Evolutionary conservation across 2,329 filamentous ascomycete species (phyloP).

Genomic region (Pestalotiopsis sp.): DNA sequence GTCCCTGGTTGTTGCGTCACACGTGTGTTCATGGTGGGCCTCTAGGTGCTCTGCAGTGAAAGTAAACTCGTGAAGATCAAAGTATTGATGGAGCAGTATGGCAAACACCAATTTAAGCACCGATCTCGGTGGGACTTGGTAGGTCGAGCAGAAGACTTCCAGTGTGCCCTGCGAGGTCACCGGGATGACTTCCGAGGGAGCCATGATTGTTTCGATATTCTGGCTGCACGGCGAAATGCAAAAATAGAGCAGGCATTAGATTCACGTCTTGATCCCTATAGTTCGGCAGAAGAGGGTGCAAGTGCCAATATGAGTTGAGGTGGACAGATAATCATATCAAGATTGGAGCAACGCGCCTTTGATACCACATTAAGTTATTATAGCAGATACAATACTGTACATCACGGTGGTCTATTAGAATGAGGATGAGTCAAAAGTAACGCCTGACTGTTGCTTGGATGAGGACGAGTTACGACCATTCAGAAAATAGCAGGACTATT

Average conservation of each 20-base stretch:
- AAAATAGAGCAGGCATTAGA: neutral
- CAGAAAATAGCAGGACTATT: neutral
- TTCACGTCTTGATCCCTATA: neutral
- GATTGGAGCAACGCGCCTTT: neutral
- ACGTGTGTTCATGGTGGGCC: neutral
- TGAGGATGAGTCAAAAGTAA: neutral
- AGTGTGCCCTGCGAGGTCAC: neutral
- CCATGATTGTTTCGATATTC: neutral
- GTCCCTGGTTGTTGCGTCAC: neutral
- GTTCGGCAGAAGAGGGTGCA: neutral
- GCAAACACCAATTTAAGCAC: neutral
- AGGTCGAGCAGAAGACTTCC: neutral
- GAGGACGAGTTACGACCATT: neutral
- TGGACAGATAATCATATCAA: neutral
- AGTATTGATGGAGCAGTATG: slow-evolving; percentile 3
- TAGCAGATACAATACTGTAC: neutral
- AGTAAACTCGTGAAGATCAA: slow-evolving; percentile 3
- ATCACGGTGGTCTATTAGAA: neutral
- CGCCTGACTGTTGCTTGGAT: slow-evolving; percentile 2
- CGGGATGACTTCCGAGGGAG: neutral
- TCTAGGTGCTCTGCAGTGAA: neutral
- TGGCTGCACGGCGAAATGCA: neutral
- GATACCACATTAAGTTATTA: neutral
- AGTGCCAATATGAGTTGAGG: neutral
- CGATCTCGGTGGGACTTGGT: neutral